A percentile compares a stretch with the other conserved stretches of the same genome.
These are phyloP conservation scores for Scedosporium minutisporum DNA, from an alignment of 2,329 filamentous ascomycete species.

Conservation along the genomic window DNA sequence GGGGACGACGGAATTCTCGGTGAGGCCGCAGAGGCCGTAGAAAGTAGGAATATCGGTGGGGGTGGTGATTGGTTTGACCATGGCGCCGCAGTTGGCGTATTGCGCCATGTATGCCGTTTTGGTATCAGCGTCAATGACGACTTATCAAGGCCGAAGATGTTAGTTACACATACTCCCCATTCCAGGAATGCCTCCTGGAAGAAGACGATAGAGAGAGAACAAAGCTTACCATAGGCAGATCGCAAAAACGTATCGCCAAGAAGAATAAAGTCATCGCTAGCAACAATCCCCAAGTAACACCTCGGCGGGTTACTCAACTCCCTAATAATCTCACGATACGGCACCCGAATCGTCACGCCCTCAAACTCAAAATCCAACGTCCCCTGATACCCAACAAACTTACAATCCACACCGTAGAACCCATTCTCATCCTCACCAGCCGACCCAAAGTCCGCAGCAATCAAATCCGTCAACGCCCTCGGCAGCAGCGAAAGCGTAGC, in stretches of 20 bases:
- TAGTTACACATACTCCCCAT: too few relatives aligned
- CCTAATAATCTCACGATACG: constrained; percentile 34
- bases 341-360: constrained; percentile 36
- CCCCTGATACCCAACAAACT: constrained; percentile 27
- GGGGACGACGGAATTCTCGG: not conserved
- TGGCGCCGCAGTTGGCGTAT: constrained; percentile 37
- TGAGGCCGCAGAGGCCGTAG: constrained; percentile 8
- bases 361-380: constrained; percentile 40
- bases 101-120: constrained; percentile 39
- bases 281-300: constrained; percentile 41
- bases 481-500: constrained; percentile 61
- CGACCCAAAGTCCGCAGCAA: constrained; percentile 40
- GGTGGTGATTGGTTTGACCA: constrained; percentile 8
- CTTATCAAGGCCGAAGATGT: constrained; percentile 14
- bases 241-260: constrained; percentile 45
- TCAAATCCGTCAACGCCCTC: constrained; percentile 36
- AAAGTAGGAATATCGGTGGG: constrained; percentile 6
- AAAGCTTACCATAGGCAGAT: constrained; percentile 36
- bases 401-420: constrained; percentile 38
- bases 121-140: constrained; percentile 42
- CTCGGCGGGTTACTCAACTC: constrained; percentile 14
- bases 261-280: constrained; percentile 36
- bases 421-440: constrained; percentile 25
- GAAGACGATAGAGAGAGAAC: not conserved
- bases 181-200: too few relatives aligned